These are phyloP conservation scores for Neodidymelliopsis sp. DNA, from an alignment of 2,329 filamentous ascomycete genomes.

Conservation along the genomic window DNA sequence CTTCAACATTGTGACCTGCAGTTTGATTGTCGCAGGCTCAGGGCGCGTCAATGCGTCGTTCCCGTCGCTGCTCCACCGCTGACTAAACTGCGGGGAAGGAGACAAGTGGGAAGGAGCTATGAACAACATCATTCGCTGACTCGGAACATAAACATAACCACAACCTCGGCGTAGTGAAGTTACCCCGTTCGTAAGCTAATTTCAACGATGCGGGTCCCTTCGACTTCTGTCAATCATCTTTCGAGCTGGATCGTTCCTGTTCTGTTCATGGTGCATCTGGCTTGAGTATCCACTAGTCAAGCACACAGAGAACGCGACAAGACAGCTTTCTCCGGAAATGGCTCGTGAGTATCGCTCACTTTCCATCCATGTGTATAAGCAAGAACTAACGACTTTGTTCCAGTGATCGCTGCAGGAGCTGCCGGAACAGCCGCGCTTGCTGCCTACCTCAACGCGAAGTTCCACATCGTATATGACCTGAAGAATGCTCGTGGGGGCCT, in stretches of 20 bases:
- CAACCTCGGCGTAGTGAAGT: constrained; percentile 12
- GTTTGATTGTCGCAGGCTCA: no score
- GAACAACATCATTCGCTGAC: constrained; percentile 18
- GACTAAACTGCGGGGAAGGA: constrained; percentile 15
- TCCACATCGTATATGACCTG: constrained; percentile 41
- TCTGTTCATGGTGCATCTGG: neutral
- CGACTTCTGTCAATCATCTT: neutral
- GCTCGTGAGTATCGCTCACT: constrained; percentile 4
- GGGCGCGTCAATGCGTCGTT: no score
- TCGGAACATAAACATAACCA: neutral
- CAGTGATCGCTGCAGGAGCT: constrained; percentile 27
- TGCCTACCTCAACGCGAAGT: constrained; percentile 49
- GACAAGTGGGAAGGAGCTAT: neutral
- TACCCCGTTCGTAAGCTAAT: constrained; percentile 7
- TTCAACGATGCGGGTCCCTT: neutral
- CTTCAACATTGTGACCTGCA: no score
- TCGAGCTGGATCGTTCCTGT: neutral
- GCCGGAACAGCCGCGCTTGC: constrained; percentile 38
- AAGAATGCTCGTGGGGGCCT: constrained; percentile 27
- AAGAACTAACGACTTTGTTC: neutral
- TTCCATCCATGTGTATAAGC: no score
- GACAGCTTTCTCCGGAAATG: neutral
- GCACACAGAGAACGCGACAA: neutral
- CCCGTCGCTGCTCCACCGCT: constrained; percentile 1
- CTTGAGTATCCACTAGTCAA: neutral